Evolutionary conservation across 768 basidiomycete genomes (phyloP).

Genomic region (Postia placenta): DNA sequence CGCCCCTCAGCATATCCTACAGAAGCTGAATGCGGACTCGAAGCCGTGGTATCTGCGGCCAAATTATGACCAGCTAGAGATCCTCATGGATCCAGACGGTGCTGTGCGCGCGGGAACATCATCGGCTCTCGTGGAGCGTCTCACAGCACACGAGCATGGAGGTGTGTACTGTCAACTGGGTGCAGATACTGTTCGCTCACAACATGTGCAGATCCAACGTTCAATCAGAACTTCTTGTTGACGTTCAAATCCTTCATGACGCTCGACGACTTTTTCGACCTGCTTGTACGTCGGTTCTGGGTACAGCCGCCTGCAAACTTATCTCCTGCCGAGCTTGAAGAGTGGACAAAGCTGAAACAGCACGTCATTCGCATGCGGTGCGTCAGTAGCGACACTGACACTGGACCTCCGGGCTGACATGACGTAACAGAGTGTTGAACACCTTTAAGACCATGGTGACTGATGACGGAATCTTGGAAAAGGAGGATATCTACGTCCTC

Average conservation of each 20-base stretch:
- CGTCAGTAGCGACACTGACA: constrained; percentile 23
- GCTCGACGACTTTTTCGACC: constrained; percentile 73
- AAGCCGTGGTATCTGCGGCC: constrained; percentile 84
- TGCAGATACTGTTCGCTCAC: neutral
- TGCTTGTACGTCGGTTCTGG: constrained; percentile 74
- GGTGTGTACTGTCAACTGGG: constrained; percentile 47
- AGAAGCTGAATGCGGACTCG: constrained; percentile 32
- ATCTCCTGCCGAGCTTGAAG: constrained; percentile 50
- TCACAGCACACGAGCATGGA: constrained; percentile 86
- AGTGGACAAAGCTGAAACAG: constrained; percentile 85
- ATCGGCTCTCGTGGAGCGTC: constrained; percentile 76
- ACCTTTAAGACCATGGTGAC: constrained; percentile 85
- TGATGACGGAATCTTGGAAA: constrained; percentile 78
- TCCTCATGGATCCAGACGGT: constrained; percentile 81
- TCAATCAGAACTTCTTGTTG: constrained; percentile 87
- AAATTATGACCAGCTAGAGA: constrained; percentile 73
- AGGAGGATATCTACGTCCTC: constrained; percentile 79
- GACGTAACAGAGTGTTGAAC: constrained; percentile 65
- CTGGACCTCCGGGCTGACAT: neutral
- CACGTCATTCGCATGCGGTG: constrained; percentile 84
- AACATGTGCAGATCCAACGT: constrained; percentile 56
- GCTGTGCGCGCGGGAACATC: constrained; percentile 84
- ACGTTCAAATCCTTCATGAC: constrained; percentile 94
- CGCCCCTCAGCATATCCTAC: constrained; percentile 40
- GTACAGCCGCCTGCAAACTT: constrained; percentile 70